These are phyloP conservation scores for Calycina herbarum DNA, from an alignment of 2,329 filamentous ascomycete genomes.

Conservation along the genomic window DNA sequence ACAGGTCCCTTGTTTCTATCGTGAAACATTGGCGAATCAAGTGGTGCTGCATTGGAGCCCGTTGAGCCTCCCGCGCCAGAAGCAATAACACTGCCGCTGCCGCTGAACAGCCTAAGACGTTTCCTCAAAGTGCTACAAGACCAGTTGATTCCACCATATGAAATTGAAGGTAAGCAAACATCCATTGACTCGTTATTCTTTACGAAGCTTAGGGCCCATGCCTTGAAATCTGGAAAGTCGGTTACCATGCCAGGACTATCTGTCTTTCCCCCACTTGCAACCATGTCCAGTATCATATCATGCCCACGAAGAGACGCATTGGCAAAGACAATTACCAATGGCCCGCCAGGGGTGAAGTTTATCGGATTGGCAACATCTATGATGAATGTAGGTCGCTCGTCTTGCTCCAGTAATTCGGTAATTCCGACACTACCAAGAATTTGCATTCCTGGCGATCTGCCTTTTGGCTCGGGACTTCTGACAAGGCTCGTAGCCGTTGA, in stretches of 20 bases:
- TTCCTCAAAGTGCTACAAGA: slow-evolving; percentile 68
- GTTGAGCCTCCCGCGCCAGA: slow-evolving; percentile 25
- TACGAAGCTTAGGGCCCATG: slow-evolving; percentile 64
- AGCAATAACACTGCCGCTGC: slow-evolving; percentile 41
- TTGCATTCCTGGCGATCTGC: slow-evolving; percentile 50
- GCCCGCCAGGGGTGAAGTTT: slow-evolving; percentile 52
- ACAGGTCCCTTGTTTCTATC: slow-evolving; percentile 16
- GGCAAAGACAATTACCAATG: slow-evolving; percentile 64
- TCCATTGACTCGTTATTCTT: slow-evolving; percentile 53
- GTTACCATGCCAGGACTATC: slow-evolving; percentile 41
- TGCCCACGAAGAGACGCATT: slow-evolving; percentile 64
- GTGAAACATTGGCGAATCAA: slow-evolving; percentile 22
- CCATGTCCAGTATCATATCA: slow-evolving; percentile 31
- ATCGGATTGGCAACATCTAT: slow-evolving; percentile 63
- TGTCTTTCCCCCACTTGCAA: slow-evolving; percentile 31
- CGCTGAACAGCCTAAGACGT: slow-evolving; percentile 68
- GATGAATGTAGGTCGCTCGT: slow-evolving; percentile 74
- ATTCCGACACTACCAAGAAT: slow-evolving; percentile 66
- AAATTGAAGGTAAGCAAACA: slow-evolving; percentile 53
- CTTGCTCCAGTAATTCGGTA: slow-evolving; percentile 72
- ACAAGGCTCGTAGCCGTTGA: slow-evolving; percentile 43
- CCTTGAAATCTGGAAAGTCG: slow-evolving; percentile 64
- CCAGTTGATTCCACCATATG: slow-evolving; percentile 68
- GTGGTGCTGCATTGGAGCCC: slow-evolving; percentile 24
- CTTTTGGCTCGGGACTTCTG: slow-evolving; percentile 52